Base-by-base conservation (phyloP, 2,329 filamentous ascomycete genomes). In the Penicillium sp. region DNA sequence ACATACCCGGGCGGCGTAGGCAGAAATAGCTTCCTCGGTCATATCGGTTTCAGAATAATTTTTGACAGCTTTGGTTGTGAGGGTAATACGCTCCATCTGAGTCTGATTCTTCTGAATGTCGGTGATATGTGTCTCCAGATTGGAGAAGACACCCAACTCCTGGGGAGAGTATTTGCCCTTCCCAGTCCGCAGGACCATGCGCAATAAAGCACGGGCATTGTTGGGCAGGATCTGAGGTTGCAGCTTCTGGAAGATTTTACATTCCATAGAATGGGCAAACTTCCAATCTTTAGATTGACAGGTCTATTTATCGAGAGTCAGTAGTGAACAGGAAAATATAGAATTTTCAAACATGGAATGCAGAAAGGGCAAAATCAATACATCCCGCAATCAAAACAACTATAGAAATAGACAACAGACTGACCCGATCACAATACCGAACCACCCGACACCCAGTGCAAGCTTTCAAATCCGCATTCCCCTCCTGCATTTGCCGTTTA, bases 231-330 rank as follows among this genome's bases (percentile, higher is more conserved):
- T 64, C 4, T 71, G 73, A 1, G 79, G 80, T 22, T 73, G 68
- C 4, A 83, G 68, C 9, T 70, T 70, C 44, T 76, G 74, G 52
- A 82, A 81, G 7, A 82, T 76, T 27, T 80, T 77, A 65, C 86
- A 89, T 71, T 87, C 84, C 56, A 81, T 71, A 54, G 84, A 85
- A 73, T 89, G 86, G 10, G 77, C 76, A 19, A 78, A 75, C 51
- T 79, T 82, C 86, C 86, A 89, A 26, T 84, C 80, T 64, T 79
- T 77, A 44, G 76, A 72, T 73, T 89, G 86, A 67, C 86, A 89
- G 27, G 66, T 72, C 83, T 87, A 29, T n/a, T 53, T 49, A 44
- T 26, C 19, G 13, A 31, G 33, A 24, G 37, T 60, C 52, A 60
- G 49, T 22, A 49, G 3, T 31, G 16, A 35, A 39, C 19, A 5